phyloP scores from a whole-genome alignment of 371 early-diverging fungal species.

The Mortierella polycephala region DNA sequence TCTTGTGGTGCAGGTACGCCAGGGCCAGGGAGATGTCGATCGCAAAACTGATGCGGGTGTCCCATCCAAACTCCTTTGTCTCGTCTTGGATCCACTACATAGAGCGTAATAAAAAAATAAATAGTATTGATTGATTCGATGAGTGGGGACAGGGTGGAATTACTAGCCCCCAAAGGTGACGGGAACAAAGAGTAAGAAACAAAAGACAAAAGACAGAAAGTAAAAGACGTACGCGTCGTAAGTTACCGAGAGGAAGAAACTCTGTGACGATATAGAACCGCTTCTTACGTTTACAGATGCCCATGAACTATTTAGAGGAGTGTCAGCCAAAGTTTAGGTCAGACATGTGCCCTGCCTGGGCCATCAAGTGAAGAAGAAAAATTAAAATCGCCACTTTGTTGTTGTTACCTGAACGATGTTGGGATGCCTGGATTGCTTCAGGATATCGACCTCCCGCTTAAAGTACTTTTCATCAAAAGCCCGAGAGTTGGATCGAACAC shows the following conservation, averaged over 20 bases:
- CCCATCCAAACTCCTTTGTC: constrained; percentile 55
- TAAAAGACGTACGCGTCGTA: constrained; percentile 55
- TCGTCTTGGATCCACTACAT: constrained; percentile 61
- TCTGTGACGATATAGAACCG: constrained; percentile 67
- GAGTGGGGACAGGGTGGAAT: neutral
- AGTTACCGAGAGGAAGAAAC: constrained; percentile 62
- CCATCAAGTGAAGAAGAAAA: neutral
- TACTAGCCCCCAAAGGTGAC: neutral
- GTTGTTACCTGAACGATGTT: constrained; percentile 64
- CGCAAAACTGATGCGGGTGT: constrained; percentile 63
- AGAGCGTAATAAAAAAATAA: no score
- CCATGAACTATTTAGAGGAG: constrained; percentile 60
- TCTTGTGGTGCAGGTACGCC: constrained; percentile 65
- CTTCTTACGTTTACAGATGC: constrained; percentile 58
- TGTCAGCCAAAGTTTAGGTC: no score
- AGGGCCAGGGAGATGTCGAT: constrained; percentile 67
- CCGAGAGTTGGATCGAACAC: constrained; percentile 56
- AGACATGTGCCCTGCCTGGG: neutral
- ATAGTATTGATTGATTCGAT: neutral
- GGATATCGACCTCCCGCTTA: constrained; percentile 64
- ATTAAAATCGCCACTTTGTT: no score
- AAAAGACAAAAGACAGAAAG: neutral
- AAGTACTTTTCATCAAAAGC: constrained; percentile 67
- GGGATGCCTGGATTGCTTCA: constrained; percentile 63
- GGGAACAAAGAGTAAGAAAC: neutral